Evolutionary conservation across 179 eudicot species (phyloP), one percentile per base, ranked within the genome.

Genomic region (Silene noctiflora): DNA sequence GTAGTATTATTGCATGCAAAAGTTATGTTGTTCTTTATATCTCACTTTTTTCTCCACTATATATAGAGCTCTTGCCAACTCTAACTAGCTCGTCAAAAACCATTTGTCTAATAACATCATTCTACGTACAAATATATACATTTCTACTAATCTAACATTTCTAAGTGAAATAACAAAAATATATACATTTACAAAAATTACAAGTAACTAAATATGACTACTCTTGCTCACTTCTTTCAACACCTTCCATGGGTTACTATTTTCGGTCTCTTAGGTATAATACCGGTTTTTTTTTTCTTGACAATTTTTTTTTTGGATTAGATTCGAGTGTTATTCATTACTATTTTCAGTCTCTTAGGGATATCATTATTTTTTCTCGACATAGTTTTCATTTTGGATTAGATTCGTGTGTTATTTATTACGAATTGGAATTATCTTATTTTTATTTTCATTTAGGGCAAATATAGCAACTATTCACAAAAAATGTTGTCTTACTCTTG

Each of bases 171-270:
- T 10, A 48, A 8, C 8, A 66, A 19, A 60, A 2, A 29, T 16
- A 11, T 4, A 66, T 64, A 64, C 33, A 27, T 24, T 62, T 22
- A 74, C 55, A 44, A 25, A 9, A 63, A 64, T 29, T 16, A 64
- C 1, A 19, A 59, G 0, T 46, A 39, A 70, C 35, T 31, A 74
- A 19, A 78, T 19, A 82, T 78, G 84, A 58, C 80, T 46, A 33
- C 68, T 78, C 29, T 78, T 13, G 70, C 85, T 75, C 79, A 78
- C 61, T 66, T 79, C 83, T 74, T 84, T 66, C 80, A 74, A 55
- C 75, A 79, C 66, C 87, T 84, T 68, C 83, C 87, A 76, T 84
- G 85, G 87, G 51, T 82, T 67, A 84, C 83, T 63, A 82, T 82
- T 69, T 84, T 82, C 74, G 87, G 87, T 76, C 67, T 82, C 73